These are phyloP conservation scores for Pneumocystis murina DNA, from an alignment of 1,139 yeast species.

Conservation along the genomic window DNA sequence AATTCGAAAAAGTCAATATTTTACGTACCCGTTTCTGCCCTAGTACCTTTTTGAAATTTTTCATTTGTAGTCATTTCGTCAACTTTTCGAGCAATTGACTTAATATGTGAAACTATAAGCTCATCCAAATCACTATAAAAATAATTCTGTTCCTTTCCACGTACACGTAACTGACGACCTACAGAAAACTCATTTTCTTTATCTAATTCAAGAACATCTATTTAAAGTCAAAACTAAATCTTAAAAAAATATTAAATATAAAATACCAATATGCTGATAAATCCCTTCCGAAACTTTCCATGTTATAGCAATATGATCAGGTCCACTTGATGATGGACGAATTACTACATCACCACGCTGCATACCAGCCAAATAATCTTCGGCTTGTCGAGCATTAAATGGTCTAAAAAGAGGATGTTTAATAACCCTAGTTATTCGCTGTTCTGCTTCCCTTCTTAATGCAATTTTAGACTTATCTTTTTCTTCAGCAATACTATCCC, in stretches of 20 bases:
- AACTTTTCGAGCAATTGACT: constrained; percentile 68
- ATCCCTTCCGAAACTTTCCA: constrained; percentile 90
- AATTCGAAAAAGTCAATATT: background rate
- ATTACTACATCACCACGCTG: constrained; percentile 86
- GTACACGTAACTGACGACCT: constrained; percentile 44
- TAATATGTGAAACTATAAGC: constrained; percentile 74
- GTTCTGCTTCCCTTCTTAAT: constrained; percentile 34
- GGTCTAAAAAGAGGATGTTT: constrained; percentile 86
- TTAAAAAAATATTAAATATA: background rate
- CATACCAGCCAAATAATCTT: constrained; percentile 77
- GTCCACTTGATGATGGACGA: constrained; percentile 85
- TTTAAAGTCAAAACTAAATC: background rate
- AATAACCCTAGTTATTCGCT: constrained; percentile 55
- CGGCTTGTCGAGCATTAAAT: constrained; percentile 77
- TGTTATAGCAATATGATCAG: constrained; percentile 76
- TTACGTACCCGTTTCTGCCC: constrained; percentile 32
- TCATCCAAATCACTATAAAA: constrained; percentile 79
- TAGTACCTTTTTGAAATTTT: constrained; percentile 73
- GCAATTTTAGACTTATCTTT: constrained; percentile 44
- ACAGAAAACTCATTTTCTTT: constrained; percentile 48
- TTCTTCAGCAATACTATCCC: constrained; percentile 75
- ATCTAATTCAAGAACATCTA: constrained; percentile 59
- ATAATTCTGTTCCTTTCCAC: constrained; percentile 37
- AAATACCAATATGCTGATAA: constrained; percentile 57
- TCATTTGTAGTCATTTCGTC: constrained; percentile 77